Percentiles rank a stretch among this genome's conserved stretches.
Conservation (phyloP, 495 filamentous ascomycete species). For the Terfezia claveryi region DNA sequence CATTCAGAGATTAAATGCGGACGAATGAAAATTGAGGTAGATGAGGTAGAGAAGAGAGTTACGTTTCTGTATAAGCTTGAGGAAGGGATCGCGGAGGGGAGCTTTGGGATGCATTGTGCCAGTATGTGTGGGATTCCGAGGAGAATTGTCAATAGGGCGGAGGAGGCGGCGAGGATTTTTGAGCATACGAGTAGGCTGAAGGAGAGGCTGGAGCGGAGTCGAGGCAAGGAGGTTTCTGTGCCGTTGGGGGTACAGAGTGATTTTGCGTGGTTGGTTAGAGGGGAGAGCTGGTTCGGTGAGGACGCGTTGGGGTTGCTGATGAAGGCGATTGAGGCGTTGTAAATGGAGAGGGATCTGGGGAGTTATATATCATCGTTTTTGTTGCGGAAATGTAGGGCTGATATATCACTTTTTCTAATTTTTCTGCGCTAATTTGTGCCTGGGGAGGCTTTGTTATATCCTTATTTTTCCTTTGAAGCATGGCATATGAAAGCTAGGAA, state of each 20-base stretch:
- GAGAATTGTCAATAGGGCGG: constrained; percentile 66
- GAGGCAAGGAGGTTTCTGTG: constrained; percentile 44
- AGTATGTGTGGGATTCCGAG: constrained; percentile 86
- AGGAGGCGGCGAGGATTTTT: constrained; percentile 79
- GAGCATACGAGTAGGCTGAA: constrained; percentile 80
- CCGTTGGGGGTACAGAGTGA: constrained; percentile 83
- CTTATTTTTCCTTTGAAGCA: background rate
- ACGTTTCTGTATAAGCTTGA: constrained; percentile 95
- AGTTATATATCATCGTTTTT: background rate
- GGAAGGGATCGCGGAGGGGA: constrained; percentile 85
- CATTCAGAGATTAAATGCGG: constrained; percentile 73
- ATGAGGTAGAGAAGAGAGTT: constrained; percentile 57
- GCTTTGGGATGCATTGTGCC: constrained; percentile 98
- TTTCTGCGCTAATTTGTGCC: background rate
- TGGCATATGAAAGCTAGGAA: too few relatives aligned
- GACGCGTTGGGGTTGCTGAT: constrained; percentile 47
- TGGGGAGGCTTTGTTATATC: background rate
- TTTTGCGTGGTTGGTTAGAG: constrained; percentile 54
- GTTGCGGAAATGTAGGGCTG: background rate
- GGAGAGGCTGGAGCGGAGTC: constrained; percentile 66
- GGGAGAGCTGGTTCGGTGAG: constrained; percentile 23
- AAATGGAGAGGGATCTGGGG: constrained; percentile 8
- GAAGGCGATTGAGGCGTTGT: constrained; percentile 57
- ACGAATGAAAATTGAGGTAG: constrained; percentile 85
- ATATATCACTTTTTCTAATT: background rate